Evolutionary conservation across 148 eudicot species (phyloP).

Genomic region (Cornus controversa): DNA sequence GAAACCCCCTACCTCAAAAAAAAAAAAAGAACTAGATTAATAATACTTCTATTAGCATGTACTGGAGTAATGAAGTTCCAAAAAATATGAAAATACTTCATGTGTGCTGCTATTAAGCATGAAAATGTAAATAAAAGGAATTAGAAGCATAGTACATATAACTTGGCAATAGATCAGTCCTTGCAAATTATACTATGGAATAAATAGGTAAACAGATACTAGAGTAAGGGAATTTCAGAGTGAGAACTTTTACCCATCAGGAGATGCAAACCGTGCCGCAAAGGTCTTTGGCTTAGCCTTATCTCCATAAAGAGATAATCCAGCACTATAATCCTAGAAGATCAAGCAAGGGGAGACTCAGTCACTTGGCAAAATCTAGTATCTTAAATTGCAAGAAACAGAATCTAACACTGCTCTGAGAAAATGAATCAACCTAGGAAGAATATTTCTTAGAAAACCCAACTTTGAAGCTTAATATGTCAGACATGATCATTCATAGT

Average conservation of each 20-base stretch:
- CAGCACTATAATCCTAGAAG: slow-evolving; percentile 79
- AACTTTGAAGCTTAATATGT: slow-evolving; percentile 7
- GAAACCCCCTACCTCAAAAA: too few relatives aligned
- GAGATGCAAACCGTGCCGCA: slow-evolving; percentile 87
- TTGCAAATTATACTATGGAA: not conserved
- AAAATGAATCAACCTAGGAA: not conserved
- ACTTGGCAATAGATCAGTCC: not conserved
- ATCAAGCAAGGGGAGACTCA: not conserved
- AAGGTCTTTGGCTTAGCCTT: slow-evolving; percentile 87
- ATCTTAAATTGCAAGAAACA: not conserved
- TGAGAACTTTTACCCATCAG: slow-evolving; percentile 72
- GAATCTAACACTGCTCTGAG: not conserved
- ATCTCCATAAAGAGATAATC: slow-evolving; percentile 89
- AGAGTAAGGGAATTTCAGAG: slow-evolving; percentile 1
- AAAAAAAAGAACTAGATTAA: too few relatives aligned
- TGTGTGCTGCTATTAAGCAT: not conserved
- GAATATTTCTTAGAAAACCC: not conserved
- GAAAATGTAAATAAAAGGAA: not conserved
- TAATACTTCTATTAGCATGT: not conserved
- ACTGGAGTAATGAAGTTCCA: not conserved
- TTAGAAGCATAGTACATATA: not conserved
- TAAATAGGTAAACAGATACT: not conserved
- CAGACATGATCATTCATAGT: not conserved
- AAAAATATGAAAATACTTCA: not conserved
- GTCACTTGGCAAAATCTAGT: not conserved